Evolutionary conservation across 345 rosid genomes (phyloP), one percentile per base, ranked within the genome.

Genomic region (Sonneratia alba): DNA sequence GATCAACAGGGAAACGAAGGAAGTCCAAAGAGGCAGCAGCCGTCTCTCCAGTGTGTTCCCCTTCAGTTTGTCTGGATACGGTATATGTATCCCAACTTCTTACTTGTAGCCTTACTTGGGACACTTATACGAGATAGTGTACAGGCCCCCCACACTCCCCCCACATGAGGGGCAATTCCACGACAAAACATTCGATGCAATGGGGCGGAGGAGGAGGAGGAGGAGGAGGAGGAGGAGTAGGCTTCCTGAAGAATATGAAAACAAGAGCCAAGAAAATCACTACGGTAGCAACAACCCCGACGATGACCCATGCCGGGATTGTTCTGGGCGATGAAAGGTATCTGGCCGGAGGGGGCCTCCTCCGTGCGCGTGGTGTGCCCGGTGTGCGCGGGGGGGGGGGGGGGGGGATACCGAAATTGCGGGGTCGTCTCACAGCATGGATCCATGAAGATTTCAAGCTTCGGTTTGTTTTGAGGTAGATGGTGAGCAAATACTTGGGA

Each of bases 251-350:
- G 57, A 16, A 56, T 27, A 0, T 40, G 67, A 38, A 12, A 40
- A 74, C 14, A 51, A 74, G 59, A 18, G 13, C 51, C 8, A 74
- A 34, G 53, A 68, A 36, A 22, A 68, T 68, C 10, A 74, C 34
- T 9, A 22, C 34, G 10, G 27, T 57, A 21, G 45, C 21, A 36
- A 74, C 72, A 15, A 59, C 14, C 22, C 47, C 65, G 37, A 74
- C 47, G 47, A 74, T 74, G 76, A 74, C 61, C 76, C 71, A 74
- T 21, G 67, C 0, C 14, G 76, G 76, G 36, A 22, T 21, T 16
- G 56, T 18, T 67, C 16, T 5, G 3, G 70, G 59, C 0, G 36
- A 42, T 7, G 71, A 32, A 32, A 18, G 24, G 11, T 24, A 1
- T 37, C 27, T 18, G 19, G 24, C 55, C 21, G 72, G 0, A 15